phyloP scores from a whole-genome alignment of 768 basidiomycete species.

The Tricholoma terreum region DNA sequence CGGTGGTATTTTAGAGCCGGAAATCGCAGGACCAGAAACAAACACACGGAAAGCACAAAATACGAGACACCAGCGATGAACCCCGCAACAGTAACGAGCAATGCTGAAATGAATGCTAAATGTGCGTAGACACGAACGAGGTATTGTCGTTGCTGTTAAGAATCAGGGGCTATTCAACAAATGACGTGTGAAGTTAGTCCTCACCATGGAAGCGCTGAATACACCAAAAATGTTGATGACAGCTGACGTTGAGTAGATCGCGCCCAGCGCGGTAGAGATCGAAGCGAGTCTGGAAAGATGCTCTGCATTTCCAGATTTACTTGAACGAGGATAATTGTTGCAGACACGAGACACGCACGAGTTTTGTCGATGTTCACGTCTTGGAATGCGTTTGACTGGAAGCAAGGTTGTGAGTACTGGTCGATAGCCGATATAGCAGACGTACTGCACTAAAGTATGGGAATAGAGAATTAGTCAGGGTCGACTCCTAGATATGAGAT shows the following conservation, averaged over 20 bases:
- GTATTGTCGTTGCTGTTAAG: constrained; percentile 20
- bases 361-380: constrained; percentile 34
- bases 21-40: background rate
- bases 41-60: constrained; percentile 36
- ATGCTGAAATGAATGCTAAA: constrained; percentile 31
- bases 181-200: background rate
- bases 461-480: background rate
- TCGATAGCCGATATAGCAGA: background rate
- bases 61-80: constrained; percentile 36
- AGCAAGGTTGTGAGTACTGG: background rate
- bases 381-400: constrained; percentile 32
- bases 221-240: constrained; percentile 19
- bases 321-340: background rate
- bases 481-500: background rate
- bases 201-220: constrained; percentile 14
- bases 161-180: background rate
- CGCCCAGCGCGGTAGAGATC: constrained; percentile 34
- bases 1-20: background rate
- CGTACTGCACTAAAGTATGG: constrained; percentile 23
- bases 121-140: constrained; percentile 22
- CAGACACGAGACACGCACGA: constrained; percentile 11
- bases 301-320: constrained; percentile 11
- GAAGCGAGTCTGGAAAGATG: constrained; percentile 26
- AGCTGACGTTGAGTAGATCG: constrained; percentile 31
- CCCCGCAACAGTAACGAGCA: constrained; percentile 34